Conservation (phyloP, 345 rosid species). For the Populus simonii region DNA sequence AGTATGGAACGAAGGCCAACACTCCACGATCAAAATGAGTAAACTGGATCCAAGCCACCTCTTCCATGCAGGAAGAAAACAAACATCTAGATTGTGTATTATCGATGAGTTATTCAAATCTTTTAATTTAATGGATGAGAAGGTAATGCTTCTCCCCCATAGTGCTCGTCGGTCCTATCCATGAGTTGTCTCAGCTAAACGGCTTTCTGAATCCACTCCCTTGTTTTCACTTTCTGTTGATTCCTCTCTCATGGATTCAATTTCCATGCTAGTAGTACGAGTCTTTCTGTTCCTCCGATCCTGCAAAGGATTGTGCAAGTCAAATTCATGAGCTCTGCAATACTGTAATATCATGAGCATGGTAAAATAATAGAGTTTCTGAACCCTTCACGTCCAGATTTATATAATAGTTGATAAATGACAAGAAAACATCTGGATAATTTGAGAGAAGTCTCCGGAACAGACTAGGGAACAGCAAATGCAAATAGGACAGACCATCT, state of each 20-base stretch:
- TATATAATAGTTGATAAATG: background rate
- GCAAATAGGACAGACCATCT: background rate
- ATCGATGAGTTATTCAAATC: slow-evolving; percentile 10
- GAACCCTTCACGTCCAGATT: background rate
- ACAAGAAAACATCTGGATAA: background rate
- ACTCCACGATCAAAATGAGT: background rate
- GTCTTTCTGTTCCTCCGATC: slow-evolving; percentile 74
- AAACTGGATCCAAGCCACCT: background rate
- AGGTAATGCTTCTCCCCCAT: slow-evolving; percentile 14
- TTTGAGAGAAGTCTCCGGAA: background rate
- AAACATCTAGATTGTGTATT: slow-evolving; percentile 12
- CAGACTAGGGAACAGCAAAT: background rate
- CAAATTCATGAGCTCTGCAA: background rate
- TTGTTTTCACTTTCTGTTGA: slow-evolving; percentile 40
- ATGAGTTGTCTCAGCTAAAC: slow-evolving; percentile 26
- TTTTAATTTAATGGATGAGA: slow-evolving; percentile 4
- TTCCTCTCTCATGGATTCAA: slow-evolving; percentile 67
- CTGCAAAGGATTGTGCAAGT: slow-evolving; percentile 35
- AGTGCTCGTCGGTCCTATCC: slow-evolving; percentile 30
- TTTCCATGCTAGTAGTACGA: slow-evolving; percentile 69
- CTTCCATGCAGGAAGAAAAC: slow-evolving; percentile 3
- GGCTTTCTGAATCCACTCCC: slow-evolving; percentile 34
- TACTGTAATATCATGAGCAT: background rate
- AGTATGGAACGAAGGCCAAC: background rate
- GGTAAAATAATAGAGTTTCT: background rate